phyloP scores from a whole-genome alignment of 1,284 basidiomycete species.

The Trichosporon asahii region DNA sequence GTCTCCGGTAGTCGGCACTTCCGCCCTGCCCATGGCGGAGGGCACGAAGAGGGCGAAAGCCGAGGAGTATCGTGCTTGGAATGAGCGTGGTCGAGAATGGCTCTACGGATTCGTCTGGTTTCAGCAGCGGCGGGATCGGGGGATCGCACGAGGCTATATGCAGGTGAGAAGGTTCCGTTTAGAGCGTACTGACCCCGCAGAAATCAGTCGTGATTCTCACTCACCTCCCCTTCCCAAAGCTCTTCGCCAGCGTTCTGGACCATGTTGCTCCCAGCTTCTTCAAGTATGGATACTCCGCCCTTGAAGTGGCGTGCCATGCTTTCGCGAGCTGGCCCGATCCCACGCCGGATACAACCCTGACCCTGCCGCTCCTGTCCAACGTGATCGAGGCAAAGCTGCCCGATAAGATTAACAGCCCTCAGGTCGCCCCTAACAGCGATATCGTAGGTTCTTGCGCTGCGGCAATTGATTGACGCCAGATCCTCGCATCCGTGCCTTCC shows the following conservation, averaged over 20 bases:
- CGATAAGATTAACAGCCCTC: conserved; percentile 65
- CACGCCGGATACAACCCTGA: conserved; percentile 60
- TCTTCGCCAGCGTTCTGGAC: conserved; percentile 69
- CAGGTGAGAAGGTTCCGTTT: conserved; percentile 59
- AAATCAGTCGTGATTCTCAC: conserved; percentile 82
- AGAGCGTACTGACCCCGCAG: conserved; percentile 50
- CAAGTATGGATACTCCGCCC: conserved; percentile 68
- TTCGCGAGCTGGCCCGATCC: conserved; percentile 77
- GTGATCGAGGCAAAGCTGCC: conserved; percentile 72
- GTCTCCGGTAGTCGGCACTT: conserved; percentile 37
- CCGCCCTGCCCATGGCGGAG: neutral
- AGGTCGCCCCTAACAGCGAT: conserved; percentile 44
- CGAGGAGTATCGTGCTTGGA: conserved; percentile 47
- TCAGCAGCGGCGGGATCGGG: conserved; percentile 65
- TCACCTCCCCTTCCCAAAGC: conserved; percentile 73
- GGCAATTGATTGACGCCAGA: conserved; percentile 52
- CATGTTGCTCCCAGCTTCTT: conserved; percentile 75
- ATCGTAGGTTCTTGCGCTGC: neutral
- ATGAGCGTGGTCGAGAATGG: conserved; percentile 49
- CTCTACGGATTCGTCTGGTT: conserved; percentile 82
- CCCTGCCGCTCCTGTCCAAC: conserved; percentile 75
- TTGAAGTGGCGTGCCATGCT: conserved; percentile 80
- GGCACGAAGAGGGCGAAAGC: conserved; percentile 36
- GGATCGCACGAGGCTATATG: conserved; percentile 75
- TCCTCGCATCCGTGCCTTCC: conserved; percentile 72